Percentiles rank a stretch among this genome's conserved stretches.
phyloP scores from a whole-genome alignment of 139 green algal genomes.

The Mesotaenium endlicherianum region DNA sequence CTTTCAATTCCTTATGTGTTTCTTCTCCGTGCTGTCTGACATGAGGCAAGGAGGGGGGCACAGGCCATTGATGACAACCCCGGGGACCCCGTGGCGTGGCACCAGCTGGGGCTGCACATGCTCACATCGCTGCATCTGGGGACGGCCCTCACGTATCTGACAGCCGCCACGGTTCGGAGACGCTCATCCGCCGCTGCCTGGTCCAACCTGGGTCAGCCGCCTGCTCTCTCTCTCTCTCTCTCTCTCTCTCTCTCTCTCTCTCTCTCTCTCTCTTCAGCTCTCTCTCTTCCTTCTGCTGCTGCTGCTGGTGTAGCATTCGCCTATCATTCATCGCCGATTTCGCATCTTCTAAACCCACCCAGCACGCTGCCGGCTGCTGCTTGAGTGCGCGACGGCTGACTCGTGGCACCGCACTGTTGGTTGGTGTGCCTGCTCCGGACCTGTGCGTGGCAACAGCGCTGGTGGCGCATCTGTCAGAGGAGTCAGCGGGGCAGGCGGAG shows the following conservation, averaged over 20 bases:
- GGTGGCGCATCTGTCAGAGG: background rate
- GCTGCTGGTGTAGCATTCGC: too few species aligned
- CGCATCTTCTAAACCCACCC: too few species aligned
- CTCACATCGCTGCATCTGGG: background rate
- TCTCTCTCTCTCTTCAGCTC: background rate
- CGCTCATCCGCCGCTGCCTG: background rate
- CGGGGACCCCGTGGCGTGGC: background rate
- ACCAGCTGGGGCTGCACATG: background rate
- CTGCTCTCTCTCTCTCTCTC: background rate
- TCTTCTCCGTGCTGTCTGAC: background rate
- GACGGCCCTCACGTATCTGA: background rate
- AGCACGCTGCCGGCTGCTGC: background rate
- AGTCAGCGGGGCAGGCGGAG: background rate
- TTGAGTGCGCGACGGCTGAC: background rate
- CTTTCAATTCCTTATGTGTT: background rate
- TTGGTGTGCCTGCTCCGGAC: background rate
- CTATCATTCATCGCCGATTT: too few species aligned
- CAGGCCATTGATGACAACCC: slow-evolving; percentile 12
- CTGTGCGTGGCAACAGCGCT: too few species aligned
- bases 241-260: background rate
- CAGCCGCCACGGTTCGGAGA: background rate
- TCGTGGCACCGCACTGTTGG: background rate
- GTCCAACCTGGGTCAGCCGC: slow-evolving; percentile 12
- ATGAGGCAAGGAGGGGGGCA: background rate
- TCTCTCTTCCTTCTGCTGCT: background rate